Evolutionary conservation across 345 rosid genomes (phyloP), one percentile per base, ranked within the genome.

Genomic region (Excoecaria agallocha): DNA sequence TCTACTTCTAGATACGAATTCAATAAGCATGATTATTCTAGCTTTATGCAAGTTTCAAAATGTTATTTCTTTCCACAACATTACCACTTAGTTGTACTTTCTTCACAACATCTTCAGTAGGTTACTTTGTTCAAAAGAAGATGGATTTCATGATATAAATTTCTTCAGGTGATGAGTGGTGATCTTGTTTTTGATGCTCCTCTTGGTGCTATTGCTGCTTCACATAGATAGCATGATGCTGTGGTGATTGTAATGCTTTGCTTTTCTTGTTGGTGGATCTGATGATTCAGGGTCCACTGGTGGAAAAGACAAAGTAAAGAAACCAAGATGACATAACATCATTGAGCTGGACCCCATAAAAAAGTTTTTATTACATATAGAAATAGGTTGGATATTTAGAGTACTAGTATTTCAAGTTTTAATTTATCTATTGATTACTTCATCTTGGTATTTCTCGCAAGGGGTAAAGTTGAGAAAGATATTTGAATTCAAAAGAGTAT

Each of bases 181-280:
- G 99, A 94, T 86, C 92, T 94, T 83, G 93, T 94, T 81, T 89
- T 97, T 81, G 99, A 94, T 85, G 89, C 92, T 87, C 84, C 96
- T 83, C 96, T 86, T 76, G 97, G 98, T 79, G 91, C 94, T 60
- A 88, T 92, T 52, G 94, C 92, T 0, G 97, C 98, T 76, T 86
- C 91, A 78, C 99, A 94, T 80, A 89, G 99, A 84, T 95, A n/a
- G n/a, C n/a, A n/a, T n/a, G n/a, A n/a, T n/a, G n/a, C n/a, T n/a
- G n/a, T n/a, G n/a, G n/a, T n/a, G n/a, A 95, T 98, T 81, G 88
- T 84, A 74, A 87, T 89, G 96, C 91, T 95, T 81, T 95, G 99
- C 82, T 82, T 91, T 69, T 81, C 82, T 76, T 78, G 91, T 90
- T 61, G 85, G 87, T 80, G 97, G 99, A 25, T 85, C 93, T 76